Evolutionary conservation across 371 early-diverging fungal genomes (phyloP).

Genomic region (Apophysomyces variabilis): DNA sequence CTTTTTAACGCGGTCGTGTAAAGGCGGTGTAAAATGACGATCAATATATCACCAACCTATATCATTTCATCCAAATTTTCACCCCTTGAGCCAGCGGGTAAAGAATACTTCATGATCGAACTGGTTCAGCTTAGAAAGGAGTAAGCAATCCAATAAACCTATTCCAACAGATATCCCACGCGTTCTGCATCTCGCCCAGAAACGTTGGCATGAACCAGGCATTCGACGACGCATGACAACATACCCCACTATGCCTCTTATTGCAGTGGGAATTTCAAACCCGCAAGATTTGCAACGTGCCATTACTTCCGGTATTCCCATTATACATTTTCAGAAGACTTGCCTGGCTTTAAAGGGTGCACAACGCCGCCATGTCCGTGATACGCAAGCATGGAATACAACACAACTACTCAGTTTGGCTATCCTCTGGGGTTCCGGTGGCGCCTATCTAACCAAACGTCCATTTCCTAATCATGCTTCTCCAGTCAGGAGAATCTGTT

Average conservation of each 20-base stretch:
- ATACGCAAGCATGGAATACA: conserved; percentile 2
- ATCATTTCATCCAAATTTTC: conserved; percentile 43
- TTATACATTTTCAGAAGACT: conserved; percentile 39
- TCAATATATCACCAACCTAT: conserved; percentile 25
- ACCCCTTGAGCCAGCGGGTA: conserved; percentile 30
- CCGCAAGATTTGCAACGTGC: conserved; percentile 36
- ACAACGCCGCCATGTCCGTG: conserved; percentile 25
- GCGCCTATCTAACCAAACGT: not conserved
- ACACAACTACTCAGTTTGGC: not conserved
- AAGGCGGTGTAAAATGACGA: not conserved
- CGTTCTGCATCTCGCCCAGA: conserved; percentile 28
- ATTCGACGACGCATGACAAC: conserved; percentile 20
- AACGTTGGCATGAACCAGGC: conserved; percentile 20
- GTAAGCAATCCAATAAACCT: not conserved
- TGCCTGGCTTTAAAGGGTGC: conserved; percentile 38
- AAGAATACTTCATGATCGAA: not conserved
- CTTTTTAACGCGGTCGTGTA: not conserved
- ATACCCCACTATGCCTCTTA: conserved; percentile 19
- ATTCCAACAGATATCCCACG: conserved; percentile 25
- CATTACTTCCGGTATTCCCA: conserved; percentile 30
- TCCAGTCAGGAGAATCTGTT: not conserved
- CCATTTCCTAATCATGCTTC: not conserved
- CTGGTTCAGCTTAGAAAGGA: not conserved
- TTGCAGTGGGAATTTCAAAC: conserved; percentile 46
- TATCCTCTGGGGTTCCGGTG: not conserved